Evolutionary conservation across 805 yeast species (phyloP).

Genomic region (Candida ulmi): DNA sequence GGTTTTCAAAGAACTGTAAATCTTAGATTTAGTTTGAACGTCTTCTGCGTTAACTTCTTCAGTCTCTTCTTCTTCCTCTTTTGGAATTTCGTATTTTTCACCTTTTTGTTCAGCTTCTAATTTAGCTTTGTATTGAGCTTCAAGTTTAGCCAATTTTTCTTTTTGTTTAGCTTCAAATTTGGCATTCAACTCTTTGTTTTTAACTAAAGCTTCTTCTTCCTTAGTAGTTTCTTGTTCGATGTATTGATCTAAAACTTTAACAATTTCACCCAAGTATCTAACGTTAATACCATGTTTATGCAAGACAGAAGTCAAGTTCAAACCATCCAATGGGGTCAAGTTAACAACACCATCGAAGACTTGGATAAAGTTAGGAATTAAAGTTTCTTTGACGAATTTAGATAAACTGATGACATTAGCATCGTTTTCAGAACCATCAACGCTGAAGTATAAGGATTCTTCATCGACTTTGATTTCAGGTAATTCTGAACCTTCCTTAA

Average conservation of each 20-base stretch:
- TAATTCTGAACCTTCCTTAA: conserved; percentile 31
- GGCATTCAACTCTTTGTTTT: conserved; percentile 16
- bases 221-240: conserved; percentile 23
- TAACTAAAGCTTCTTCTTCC: conserved; percentile 18
- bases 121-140: conserved; percentile 14
- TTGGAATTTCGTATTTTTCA: conserved; percentile 16
- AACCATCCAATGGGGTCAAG: conserved; percentile 74
- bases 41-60: conserved; percentile 14
- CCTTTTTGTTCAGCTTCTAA: conserved; percentile 22
- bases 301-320: conserved; percentile 58
- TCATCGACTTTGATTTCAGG: conserved; percentile 49
- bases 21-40: conserved; percentile 7
- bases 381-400: conserved; percentile 46
- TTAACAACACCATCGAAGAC: conserved; percentile 39
- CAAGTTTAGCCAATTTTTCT: conserved; percentile 8
- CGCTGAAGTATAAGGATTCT: conserved; percentile 37
- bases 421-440: conserved; percentile 56
- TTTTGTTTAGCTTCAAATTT: conserved; percentile 13
- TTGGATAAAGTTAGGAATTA: conserved; percentile 58
- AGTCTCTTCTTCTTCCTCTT: conserved; percentile 16
- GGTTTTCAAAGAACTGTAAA: conserved; percentile 11
- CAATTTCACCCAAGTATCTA: conserved; percentile 76
- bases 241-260: conserved; percentile 26
- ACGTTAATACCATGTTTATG: conserved; percentile 84
- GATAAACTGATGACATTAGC: conserved; percentile 60